Conservation (phyloP, 257 asterid species). For the Solanum appendiculatum region DNA sequence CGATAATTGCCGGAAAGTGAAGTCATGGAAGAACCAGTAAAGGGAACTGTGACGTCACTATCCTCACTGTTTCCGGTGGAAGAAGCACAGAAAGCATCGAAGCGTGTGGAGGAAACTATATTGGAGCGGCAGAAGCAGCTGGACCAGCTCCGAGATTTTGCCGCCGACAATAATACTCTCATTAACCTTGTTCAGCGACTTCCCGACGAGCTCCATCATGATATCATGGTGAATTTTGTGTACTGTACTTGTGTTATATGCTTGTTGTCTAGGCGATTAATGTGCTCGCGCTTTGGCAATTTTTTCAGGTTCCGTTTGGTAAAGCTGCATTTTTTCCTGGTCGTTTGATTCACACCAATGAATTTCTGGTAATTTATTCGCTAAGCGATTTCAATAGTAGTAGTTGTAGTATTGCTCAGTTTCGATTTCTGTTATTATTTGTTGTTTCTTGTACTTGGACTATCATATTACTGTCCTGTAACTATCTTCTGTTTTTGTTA, state of each 20-base stretch:
- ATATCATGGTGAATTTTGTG: constrained; percentile 47
- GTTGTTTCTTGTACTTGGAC: not conserved
- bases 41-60: constrained; percentile 55
- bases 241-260: not conserved
- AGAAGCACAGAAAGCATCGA: constrained; percentile 70
- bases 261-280: not conserved
- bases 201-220: constrained; percentile 74
- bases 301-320: constrained; percentile 73
- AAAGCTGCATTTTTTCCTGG: constrained; percentile 94
- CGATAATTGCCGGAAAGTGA: not conserved
- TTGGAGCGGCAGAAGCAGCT: constrained; percentile 45
- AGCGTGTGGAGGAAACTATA: constrained; percentile 50
- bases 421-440: not conserved
- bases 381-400: not conserved
- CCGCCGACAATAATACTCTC: constrained; percentile 45
- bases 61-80: constrained; percentile 52
- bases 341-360: constrained; percentile 79
- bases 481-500: not conserved
- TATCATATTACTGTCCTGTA: not conserved
- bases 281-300: not conserved
- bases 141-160: constrained; percentile 41
- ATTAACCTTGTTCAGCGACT: constrained; percentile 67
- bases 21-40: constrained; percentile 6
- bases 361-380: constrained; percentile 46
- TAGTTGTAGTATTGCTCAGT: not conserved